Conservation (phyloP, 352 stramenopile genomes). For the Phytopythium oedochilum region DNA sequence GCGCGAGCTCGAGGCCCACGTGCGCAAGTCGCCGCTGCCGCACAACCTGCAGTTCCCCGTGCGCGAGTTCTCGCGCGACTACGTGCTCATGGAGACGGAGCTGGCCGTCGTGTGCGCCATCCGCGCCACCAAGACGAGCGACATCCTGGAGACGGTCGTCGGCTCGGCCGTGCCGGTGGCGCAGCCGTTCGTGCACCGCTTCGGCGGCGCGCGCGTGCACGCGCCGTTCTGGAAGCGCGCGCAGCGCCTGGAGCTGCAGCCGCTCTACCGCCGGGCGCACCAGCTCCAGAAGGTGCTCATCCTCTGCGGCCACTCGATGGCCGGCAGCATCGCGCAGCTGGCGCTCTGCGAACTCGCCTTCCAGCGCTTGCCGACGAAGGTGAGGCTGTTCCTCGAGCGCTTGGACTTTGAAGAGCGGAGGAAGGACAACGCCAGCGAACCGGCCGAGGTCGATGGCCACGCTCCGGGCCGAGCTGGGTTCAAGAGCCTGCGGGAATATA, state of each 20-base stretch:
- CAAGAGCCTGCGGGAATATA: slow-evolving; percentile 12
- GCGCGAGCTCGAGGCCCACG: slow-evolving; percentile 42
- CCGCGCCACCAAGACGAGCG: slow-evolving; percentile 42
- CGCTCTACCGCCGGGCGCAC: slow-evolving; percentile 31
- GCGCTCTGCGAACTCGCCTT: slow-evolving; percentile 69
- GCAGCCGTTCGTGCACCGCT: slow-evolving; percentile 65
- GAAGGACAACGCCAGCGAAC: slow-evolving; percentile 12
- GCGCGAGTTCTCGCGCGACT: slow-evolving; percentile 41
- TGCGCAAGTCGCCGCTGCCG: slow-evolving; percentile 57
- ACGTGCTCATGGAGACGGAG: slow-evolving; percentile 55
- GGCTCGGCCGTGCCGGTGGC: slow-evolving; percentile 58
- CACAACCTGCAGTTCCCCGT: slow-evolving; percentile 51
- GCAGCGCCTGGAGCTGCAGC: slow-evolving; percentile 42
- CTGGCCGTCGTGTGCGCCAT: slow-evolving; percentile 63
- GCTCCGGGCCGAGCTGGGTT: slow-evolving; percentile 4
- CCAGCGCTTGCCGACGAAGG: slow-evolving; percentile 31
- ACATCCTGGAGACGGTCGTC: slow-evolving; percentile 64
- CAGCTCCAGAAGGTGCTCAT: slow-evolving; percentile 52
- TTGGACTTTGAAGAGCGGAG: slow-evolving; percentile 51
- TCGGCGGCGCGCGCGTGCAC: slow-evolving; percentile 64
- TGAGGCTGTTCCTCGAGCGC: slow-evolving; percentile 36
- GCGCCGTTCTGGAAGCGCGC: slow-evolving; percentile 71
- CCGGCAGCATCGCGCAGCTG: slow-evolving; percentile 71
- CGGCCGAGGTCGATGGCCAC: slow-evolving; percentile 15
- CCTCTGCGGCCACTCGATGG: slow-evolving; percentile 73